Percentiles rank a stretch among this genome's conserved stretches.
phyloP scores from a whole-genome alignment of 805 yeast genomes.

The Pichia scutulata region DNA sequence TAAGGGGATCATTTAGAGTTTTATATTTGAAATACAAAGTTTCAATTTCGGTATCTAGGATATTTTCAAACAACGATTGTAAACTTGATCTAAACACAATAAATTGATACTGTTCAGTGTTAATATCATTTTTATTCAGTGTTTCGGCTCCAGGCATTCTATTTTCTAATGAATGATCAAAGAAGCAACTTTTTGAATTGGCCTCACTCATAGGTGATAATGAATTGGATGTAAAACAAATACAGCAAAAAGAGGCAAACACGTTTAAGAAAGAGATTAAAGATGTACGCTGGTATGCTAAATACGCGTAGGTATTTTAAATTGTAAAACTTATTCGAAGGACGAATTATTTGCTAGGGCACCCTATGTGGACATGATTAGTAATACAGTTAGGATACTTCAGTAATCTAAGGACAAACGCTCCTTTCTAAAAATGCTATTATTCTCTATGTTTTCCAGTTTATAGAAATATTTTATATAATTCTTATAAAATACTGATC shows the following conservation, averaged over 20 bases:
- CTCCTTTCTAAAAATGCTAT: too few relatives aligned
- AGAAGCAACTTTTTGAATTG: not conserved
- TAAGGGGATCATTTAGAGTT: not conserved
- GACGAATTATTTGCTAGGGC: too few relatives aligned
- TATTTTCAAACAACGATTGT: not conserved
- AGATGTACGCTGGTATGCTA: too few relatives aligned
- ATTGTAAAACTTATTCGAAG: too few relatives aligned
- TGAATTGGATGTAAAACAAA: too few relatives aligned
- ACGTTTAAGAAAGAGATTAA: not conserved
- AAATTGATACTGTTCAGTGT: not conserved
- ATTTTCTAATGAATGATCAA: slow-evolving; percentile 11
- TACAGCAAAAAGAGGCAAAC: not conserved
- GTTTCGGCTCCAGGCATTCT: not conserved
- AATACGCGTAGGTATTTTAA: not conserved
- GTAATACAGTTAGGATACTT: too few relatives aligned
- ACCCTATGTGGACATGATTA: too few relatives aligned
- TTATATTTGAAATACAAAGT: not conserved
- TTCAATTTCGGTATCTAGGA: not conserved
- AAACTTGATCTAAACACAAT: not conserved
- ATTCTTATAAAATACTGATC: too few relatives aligned
- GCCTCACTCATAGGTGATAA: not conserved
- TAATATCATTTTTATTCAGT: not conserved
- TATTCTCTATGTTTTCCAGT: too few relatives aligned
- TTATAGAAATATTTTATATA: too few relatives aligned
- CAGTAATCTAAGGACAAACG: too few relatives aligned